These are phyloP conservation scores for Solanum hybrid DNA, from an alignment of 305 asterid genomes.

Conservation along the genomic window DNA sequence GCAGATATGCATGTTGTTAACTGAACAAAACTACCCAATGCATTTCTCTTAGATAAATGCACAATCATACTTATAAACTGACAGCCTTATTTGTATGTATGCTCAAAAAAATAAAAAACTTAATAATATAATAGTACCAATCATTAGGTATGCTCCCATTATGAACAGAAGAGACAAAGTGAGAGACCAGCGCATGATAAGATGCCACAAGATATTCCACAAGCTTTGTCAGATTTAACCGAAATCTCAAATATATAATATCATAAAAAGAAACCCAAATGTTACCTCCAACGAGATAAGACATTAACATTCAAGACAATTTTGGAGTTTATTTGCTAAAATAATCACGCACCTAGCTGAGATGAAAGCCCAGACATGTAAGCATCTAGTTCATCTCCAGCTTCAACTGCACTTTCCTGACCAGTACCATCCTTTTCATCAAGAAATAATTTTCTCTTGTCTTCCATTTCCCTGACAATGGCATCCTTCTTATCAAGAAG, in stretches of 20 bases:
- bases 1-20: background rate
- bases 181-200: background rate
- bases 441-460: slow-evolving; percentile 40
- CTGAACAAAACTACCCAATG: background rate
- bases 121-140: background rate
- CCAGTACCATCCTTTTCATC: slow-evolving; percentile 39
- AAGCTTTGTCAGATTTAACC: background rate
- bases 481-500: slow-evolving; percentile 88
- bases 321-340: background rate
- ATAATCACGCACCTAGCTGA: slow-evolving; percentile 58
- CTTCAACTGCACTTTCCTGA: slow-evolving; percentile 37
- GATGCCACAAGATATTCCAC: slow-evolving; percentile 1
- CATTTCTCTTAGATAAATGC: background rate
- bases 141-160: background rate
- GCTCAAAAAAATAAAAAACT: background rate
- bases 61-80: background rate
- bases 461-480: slow-evolving; percentile 53
- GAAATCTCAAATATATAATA: background rate
- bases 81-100: background rate
- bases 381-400: slow-evolving; percentile 93
- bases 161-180: background rate
- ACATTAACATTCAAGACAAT: background rate
- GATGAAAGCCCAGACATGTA: slow-evolving; percentile 91
- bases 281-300: background rate
- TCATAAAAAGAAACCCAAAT: background rate